Evolutionary conservation across 2,329 filamentous ascomycete genomes (phyloP).

Genomic region (Purpureocillium lavendulum): DNA sequence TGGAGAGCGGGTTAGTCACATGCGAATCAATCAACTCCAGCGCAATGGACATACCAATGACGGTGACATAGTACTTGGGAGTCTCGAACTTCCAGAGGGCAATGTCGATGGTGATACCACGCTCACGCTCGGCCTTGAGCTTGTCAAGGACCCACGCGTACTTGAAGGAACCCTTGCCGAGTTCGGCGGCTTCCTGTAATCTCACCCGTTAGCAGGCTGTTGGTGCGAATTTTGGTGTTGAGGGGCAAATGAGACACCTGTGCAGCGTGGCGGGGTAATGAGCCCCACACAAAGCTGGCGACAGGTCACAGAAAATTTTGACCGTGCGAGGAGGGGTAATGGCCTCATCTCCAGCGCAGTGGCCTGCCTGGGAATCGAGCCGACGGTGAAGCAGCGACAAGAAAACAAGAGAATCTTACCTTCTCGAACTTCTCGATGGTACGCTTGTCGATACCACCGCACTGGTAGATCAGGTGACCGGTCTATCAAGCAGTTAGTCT

Average conservation of each 20-base stretch:
- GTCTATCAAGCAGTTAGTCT: conserved; percentile 33
- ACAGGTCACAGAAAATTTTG: background rate
- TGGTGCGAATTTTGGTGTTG: background rate
- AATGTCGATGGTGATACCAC: conserved; percentile 99
- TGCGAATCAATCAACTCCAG: background rate
- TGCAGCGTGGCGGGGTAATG: conserved; percentile 8
- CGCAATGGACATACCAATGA: conserved; percentile 67
- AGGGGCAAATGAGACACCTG: background rate
- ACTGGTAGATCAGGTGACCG: conserved; percentile 99
- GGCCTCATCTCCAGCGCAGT: background rate
- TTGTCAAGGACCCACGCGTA: conserved; percentile 99
- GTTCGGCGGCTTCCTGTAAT: conserved; percentile 86
- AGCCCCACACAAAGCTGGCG: background rate
- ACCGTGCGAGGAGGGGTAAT: conserved; percentile 2
- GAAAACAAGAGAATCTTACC: conserved; percentile 47
- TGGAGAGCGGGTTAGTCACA: conserved; percentile 21
- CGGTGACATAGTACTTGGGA: conserved; percentile 93
- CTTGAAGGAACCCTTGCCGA: conserved; percentile 99
- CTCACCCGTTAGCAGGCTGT: background rate
- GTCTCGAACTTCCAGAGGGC: conserved; percentile 99
- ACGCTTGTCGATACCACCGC: conserved; percentile 99
- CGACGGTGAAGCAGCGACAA: background rate
- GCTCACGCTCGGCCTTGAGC: conserved; percentile 99
- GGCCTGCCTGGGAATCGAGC: too few relatives aligned
- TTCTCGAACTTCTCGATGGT: conserved; percentile 99